Evolutionary conservation across 2,329 filamentous ascomycete genomes (phyloP).

Genomic region (Fusarium succisae): DNA sequence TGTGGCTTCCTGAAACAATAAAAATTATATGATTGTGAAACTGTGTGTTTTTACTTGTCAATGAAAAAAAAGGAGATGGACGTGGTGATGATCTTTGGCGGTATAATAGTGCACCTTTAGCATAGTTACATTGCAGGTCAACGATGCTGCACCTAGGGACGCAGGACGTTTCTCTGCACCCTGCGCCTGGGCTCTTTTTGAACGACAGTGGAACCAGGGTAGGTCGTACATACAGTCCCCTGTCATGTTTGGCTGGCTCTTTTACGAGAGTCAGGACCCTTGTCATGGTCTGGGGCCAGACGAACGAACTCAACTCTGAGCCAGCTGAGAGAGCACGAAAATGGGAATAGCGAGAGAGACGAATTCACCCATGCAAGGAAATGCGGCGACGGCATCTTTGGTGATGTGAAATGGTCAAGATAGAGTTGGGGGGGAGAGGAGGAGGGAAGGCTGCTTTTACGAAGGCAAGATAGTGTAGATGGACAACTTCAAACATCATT

Average conservation of each 20-base stretch:
- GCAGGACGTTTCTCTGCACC: constrained; percentile 9
- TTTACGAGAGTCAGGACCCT: constrained; percentile 36
- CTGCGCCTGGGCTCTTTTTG: constrained; percentile 2
- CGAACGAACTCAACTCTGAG: constrained; percentile 38
- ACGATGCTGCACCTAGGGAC: constrained; percentile 16
- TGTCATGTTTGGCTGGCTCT: constrained; percentile 1
- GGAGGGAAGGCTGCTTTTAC: not conserved
- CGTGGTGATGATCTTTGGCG: constrained; percentile 11
- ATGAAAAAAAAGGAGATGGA: not conserved
- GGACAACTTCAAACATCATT: not conserved
- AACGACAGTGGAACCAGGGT: constrained; percentile 29
- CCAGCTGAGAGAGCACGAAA: constrained; percentile 16
- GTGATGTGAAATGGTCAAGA: not conserved
- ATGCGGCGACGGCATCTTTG: not conserved
- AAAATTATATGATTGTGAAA: not conserved
- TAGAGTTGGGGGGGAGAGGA: not conserved
- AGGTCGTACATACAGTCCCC: not conserved
- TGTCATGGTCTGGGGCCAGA: constrained; percentile 30
- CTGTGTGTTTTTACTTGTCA: not conserved
- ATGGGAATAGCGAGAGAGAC: constrained; percentile 17
- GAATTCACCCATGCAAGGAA: not conserved
- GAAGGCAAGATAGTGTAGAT: not conserved
- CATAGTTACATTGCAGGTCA: constrained; percentile 6
- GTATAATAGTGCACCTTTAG: constrained; percentile 1
- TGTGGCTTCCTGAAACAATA: constrained; percentile 11